Base-by-base conservation (phyloP, 1,284 basidiomycete genomes). In the Ustilago crameri region DNA sequence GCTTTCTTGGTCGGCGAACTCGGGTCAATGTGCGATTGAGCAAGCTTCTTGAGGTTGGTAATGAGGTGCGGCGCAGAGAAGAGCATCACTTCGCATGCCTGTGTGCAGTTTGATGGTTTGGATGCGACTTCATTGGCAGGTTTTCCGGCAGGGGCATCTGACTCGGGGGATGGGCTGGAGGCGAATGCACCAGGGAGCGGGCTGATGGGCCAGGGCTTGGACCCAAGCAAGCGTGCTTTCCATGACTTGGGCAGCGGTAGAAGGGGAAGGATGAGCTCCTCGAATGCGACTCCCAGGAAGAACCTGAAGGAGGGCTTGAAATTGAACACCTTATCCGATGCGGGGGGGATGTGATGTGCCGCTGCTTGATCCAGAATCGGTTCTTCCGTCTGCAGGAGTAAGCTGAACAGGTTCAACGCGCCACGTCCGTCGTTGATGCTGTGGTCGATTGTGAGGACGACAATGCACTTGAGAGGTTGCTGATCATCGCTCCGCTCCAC, bases 401-500 rank as follows among this genome's bases (percentile, higher is more conserved):
- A 15, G 4, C 24, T 46, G 40, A 63, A 59, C 20, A 69, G 56
- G 24, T 62, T 63, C 7, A 69, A 38, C 18, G 60, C 59, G 3
- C 66, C 66, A 4, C 48, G 46, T 1, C 66, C 66, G 12, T 69
- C 66, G 37, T 69, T 69, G 66, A 69, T 51, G 7, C 27, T 47
- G 20, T 69, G 66, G 24, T 69, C 66, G 14, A 54, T 63, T 0
- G 66, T 26, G 2, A 69, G 56, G 12, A 51, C 44, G 2, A 63
- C 48, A 5, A 69, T 14, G 47, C 34, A 38, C 12, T 15, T 15
- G 35, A n/a, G 35, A 37, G 35, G 15, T 17, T 37, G 5, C 30
- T 30, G 7, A 9, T 7, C 17, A 20, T 34, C 14, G 34, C 12
- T 12, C 35, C 27, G 12, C 10, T 27, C 32, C 17, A 34, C 50